Evolutionary conservation across 164 flowering plant genomes (phyloP).

Genomic region (Chimonanthus salicifolius): DNA sequence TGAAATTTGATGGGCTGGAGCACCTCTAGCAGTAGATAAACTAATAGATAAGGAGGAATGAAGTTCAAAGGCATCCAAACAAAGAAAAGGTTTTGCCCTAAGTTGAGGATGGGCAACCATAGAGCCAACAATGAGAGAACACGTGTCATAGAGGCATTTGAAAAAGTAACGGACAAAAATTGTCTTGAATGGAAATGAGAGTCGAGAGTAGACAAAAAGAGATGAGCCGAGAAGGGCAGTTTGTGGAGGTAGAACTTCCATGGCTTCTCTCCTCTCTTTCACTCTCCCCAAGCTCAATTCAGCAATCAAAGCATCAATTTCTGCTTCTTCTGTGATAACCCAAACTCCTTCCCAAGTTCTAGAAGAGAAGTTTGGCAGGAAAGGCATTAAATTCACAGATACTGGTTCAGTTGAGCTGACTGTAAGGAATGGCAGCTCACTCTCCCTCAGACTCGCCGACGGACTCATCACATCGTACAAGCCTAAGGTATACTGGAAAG

Average conservation of each 20-base stretch:
- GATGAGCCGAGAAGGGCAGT: conserved; percentile 19
- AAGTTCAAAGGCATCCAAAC: too few species aligned
- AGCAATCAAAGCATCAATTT: conserved; percentile 7
- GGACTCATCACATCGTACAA: conserved; percentile 77
- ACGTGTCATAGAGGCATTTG: not conserved
- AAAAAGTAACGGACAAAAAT: not conserved
- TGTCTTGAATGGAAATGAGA: not conserved
- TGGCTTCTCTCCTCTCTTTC: conserved; percentile 31
- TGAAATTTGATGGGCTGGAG: too few species aligned
- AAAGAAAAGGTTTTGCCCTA: too few species aligned
- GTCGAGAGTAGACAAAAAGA: not conserved
- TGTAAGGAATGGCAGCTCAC: conserved; percentile 81
- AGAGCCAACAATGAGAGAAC: not conserved
- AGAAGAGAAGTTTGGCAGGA: conserved; percentile 64
- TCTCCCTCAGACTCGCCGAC: conserved; percentile 50
- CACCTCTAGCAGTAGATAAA: too few species aligned
- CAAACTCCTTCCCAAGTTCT: conserved; percentile 25
- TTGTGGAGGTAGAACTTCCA: conserved; percentile 20
- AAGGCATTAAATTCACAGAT: conserved; percentile 70
- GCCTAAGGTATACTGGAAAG: conserved; percentile 85
- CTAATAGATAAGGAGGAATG: too few species aligned
- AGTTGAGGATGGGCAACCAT: too few species aligned
- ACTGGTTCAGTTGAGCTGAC: conserved; percentile 49
- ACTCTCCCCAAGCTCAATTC: conserved; percentile 22
- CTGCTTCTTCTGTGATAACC: conserved; percentile 15